Conservation (phyloP, 2,329 filamentous ascomycete genomes). For the Colletotrichum eleusines region DNA sequence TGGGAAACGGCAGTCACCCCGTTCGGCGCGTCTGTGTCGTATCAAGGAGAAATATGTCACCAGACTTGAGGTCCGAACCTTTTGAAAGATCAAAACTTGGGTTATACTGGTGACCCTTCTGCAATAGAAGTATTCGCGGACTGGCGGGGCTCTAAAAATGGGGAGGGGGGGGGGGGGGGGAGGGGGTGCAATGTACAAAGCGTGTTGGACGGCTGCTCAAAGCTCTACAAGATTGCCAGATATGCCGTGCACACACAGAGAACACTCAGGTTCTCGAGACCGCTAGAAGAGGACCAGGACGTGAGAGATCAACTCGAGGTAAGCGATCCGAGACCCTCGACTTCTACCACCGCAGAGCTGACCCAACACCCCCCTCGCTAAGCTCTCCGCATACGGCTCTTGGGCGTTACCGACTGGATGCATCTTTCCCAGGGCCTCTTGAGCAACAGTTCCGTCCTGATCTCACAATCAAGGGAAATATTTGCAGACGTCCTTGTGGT, state of each 20-base stretch:
- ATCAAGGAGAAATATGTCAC: not conserved
- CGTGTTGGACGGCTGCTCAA: constrained; percentile 32
- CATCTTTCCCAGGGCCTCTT: constrained; percentile 31
- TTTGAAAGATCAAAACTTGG: too few relatives aligned
- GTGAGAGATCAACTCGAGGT: constrained; percentile 36
- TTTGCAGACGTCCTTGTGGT: constrained; percentile 24
- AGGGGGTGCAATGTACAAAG: constrained; percentile 23
- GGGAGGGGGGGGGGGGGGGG: too few relatives aligned
- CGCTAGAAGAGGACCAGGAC: constrained; percentile 24
- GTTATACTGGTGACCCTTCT: not conserved
- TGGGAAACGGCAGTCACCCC: too few relatives aligned
- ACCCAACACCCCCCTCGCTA: not conserved
- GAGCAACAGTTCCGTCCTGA: constrained; percentile 19
- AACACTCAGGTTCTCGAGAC: constrained; percentile 5
- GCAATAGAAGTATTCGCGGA: not conserved
- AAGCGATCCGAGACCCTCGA: not conserved
- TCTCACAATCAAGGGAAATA: constrained; percentile 13
- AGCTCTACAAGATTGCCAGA: constrained; percentile 35
- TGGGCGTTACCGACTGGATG: constrained; percentile 34
- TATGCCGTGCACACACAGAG: constrained; percentile 33
- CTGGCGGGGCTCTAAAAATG: too few relatives aligned
- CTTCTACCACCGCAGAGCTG: not conserved
- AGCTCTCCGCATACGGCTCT: constrained; percentile 28
- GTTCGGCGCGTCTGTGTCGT: not conserved
- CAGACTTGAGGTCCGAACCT: not conserved